These are phyloP conservation scores for Erythrophleum fordii DNA, from an alignment of 306 rosid species.

Conservation along the genomic window DNA sequence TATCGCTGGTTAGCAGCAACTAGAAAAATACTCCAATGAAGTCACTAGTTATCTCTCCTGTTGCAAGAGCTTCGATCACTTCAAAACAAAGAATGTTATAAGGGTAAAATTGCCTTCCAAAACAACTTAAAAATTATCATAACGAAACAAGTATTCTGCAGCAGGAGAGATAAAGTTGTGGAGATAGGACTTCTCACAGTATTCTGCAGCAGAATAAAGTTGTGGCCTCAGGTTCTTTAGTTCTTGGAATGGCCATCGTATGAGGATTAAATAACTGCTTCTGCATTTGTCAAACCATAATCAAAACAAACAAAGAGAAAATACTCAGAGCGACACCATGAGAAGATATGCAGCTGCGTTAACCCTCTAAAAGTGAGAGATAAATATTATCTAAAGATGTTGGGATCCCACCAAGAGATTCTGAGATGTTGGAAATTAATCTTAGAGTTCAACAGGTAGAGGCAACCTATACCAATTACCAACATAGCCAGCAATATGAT, in stretches of 20 bases:
- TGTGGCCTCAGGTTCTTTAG: conserved; percentile 98
- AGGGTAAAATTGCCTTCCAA: conserved; percentile 8
- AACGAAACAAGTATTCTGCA: conserved; percentile 17
- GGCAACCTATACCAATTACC: conserved; percentile 6
- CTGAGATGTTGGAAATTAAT: neutral
- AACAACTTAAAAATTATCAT: neutral
- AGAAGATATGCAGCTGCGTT: neutral
- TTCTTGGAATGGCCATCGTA: conserved; percentile 66
- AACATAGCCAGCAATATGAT: neutral
- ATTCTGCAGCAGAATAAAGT: conserved; percentile 95
- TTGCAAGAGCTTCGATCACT: conserved; percentile 7
- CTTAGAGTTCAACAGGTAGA: neutral
- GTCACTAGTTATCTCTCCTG: conserved; percentile 6
- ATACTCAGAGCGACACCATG: neutral
- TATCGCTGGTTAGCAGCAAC: conserved; percentile 10
- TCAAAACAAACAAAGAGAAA: conserved; percentile 23
- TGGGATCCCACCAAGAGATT: neutral
- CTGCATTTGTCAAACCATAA: no score
- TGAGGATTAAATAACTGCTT: conserved; percentile 27
- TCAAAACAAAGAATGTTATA: conserved; percentile 24
- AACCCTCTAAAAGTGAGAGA: conserved; percentile 13
- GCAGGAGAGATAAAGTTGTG: no score
- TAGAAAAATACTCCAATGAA: conserved; percentile 19
- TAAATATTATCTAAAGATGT: neutral
- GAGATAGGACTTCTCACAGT: conserved; percentile 90